Evolutionary conservation across 1,284 basidiomycete genomes (phyloP).

Genomic region (Schizophyllum commune): DNA sequence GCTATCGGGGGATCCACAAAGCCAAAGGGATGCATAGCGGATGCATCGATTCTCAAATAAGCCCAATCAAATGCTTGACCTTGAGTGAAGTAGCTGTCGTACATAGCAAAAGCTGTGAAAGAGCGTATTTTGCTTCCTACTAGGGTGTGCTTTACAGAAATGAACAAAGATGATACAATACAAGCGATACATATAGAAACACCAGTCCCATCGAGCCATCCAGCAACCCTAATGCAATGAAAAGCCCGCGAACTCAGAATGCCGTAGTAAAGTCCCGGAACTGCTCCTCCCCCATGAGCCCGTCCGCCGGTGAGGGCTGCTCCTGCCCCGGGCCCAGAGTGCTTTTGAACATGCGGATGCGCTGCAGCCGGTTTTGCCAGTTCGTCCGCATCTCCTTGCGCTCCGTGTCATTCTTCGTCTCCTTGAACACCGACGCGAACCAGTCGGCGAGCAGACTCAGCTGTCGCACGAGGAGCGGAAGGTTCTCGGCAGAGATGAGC

Average conservation of each 20-base stretch:
- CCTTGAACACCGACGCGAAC: constrained; percentile 79
- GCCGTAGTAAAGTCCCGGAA: constrained; percentile 2
- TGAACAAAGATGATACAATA: neutral
- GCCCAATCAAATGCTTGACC: too few relatives aligned
- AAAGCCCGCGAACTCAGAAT: neutral
- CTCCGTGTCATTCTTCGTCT: constrained; percentile 63
- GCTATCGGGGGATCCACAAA: too few relatives aligned
- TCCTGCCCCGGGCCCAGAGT: constrained; percentile 8
- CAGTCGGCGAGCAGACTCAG: constrained; percentile 81
- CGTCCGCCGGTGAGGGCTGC: neutral
- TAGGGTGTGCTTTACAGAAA: neutral
- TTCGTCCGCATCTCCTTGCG: constrained; percentile 80
- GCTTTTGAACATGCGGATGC: constrained; percentile 58
- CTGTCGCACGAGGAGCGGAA: constrained; percentile 81
- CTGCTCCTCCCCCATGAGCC: neutral
- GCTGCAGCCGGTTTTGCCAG: constrained; percentile 76
- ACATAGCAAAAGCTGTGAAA: too few relatives aligned
- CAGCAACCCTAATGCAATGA: neutral
- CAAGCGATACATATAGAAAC: neutral
- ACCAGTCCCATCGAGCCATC: too few relatives aligned
- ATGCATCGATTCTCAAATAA: too few relatives aligned
- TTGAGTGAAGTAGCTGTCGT: too few relatives aligned
- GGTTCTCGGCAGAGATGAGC: constrained; percentile 78
- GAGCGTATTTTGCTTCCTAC: neutral
- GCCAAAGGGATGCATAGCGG: too few relatives aligned